Conservation (phyloP, 345 rosid genomes). For the Sonneratia alba region DNA sequence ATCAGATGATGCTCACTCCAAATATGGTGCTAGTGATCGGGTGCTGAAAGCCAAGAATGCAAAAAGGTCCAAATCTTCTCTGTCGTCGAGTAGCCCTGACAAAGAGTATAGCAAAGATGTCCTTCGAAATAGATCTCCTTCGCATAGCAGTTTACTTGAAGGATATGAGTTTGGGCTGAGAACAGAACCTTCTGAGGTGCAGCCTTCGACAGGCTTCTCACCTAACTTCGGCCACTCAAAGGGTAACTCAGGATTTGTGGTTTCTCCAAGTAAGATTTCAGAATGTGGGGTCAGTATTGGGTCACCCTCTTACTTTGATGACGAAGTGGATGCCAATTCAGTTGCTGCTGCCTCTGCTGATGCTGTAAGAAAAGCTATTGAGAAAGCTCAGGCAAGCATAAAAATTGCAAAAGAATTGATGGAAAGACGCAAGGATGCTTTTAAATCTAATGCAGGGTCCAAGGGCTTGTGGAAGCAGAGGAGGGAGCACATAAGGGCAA, state of each 20-base stretch:
- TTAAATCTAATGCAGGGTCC: slow-evolving; percentile 29
- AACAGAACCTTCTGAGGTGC: slow-evolving; percentile 21
- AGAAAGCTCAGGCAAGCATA: slow-evolving; percentile 75
- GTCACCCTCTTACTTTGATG: slow-evolving; percentile 58
- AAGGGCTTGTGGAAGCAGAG: slow-evolving; percentile 21
- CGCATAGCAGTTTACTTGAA: slow-evolving; percentile 30
- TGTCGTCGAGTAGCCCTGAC: slow-evolving; percentile 16
- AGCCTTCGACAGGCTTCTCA: slow-evolving; percentile 20
- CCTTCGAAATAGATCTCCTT: slow-evolving; percentile 22
- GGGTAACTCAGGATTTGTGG: slow-evolving; percentile 19
- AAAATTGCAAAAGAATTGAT: slow-evolving; percentile 63
- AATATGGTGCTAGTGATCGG: slow-evolving; percentile 14
- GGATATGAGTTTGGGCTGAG: slow-evolving; percentile 24
- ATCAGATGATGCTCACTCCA: slow-evolving; percentile 16
- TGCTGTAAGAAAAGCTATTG: slow-evolving; percentile 75
- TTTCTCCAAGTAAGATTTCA: slow-evolving; percentile 24
- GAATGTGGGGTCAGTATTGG: slow-evolving; percentile 27
- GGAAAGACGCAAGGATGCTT: slow-evolving; percentile 59
- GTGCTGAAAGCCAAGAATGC: slow-evolving; percentile 16
- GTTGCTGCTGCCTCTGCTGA: slow-evolving; percentile 84
- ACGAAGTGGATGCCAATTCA: slow-evolving; percentile 63
- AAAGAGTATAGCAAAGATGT: slow-evolving; percentile 13
- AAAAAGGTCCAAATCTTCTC: slow-evolving; percentile 21
- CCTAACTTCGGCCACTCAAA: not conserved
- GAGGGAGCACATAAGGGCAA: slow-evolving; percentile 22